Evolutionary conservation across 169 alveolate genomes (phyloP), one percentile per base, ranked within the genome.

Genomic region (Ichthyophthirius multifiliis): DNA sequence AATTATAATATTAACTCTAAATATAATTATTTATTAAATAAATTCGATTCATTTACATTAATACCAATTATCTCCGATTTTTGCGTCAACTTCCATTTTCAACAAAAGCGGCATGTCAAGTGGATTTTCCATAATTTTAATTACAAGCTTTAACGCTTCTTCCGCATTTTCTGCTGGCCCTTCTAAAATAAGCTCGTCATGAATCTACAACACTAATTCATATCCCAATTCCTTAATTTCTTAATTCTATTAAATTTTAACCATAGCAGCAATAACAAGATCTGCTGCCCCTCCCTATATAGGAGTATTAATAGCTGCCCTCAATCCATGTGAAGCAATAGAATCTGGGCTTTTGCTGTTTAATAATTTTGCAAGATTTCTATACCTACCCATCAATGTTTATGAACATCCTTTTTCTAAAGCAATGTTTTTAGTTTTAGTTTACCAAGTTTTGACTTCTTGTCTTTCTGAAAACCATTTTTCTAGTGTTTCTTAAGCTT

Each of bases 201-300:
- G 98, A 43, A 89, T 91, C 83, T 94, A 90, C 34, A 95, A 39
- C 15, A 93, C 80, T 2, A 92, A 75, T 32, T 83, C 82, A 74
- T 82, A 95, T 31, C 97, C 97, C 35, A 92, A 43, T 41, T 93
- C 91, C 62, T 87, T 82, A 41, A 83, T 71, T 16, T 27, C 43
- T 23, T 64, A 12, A 34, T 79, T 76, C 16, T 86, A 65, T n/a
- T 75, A 55, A 23, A 95, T 65, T 67, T 91, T 94, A 0, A 95
- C 90, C 98, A 95, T 95, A 13, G 96, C 97, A 7, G 95, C 95
- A 27, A 89, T 90, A 18, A 92, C 98, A 27, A 95, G 65, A 86
- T 95, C 98, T 15, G 98, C 98, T 13, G 96, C 97, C 1, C 96
- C 94, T 46, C 96, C 96, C 74, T 92, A 83, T 41, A 92, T 90